Percentiles rank a stretch among this genome's conserved stretches.
Conservation (phyloP, 768 basidiomycete genomes). For the Cantharellus anzutake region DNA sequence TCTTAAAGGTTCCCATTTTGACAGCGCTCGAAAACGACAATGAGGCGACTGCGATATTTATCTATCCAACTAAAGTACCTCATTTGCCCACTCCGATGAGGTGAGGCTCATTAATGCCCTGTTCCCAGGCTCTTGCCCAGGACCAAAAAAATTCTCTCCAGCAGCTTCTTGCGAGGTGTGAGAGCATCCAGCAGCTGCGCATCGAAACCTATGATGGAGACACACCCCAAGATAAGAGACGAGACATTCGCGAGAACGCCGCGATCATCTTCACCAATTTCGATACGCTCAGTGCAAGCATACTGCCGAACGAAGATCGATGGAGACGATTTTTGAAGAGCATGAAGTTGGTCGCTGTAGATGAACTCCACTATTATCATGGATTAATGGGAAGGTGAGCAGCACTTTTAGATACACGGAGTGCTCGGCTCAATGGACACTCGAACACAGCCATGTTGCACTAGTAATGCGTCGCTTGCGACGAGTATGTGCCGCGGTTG, state of each 20-base stretch:
- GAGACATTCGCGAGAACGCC: slow-evolving; percentile 47
- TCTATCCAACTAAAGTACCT: slow-evolving; percentile 73
- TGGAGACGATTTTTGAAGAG: slow-evolving; percentile 74
- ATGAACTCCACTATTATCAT: slow-evolving; percentile 77
- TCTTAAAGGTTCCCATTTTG: slow-evolving; percentile 45
- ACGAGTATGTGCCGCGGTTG: slow-evolving; percentile 53
- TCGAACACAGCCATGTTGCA: slow-evolving; percentile 46
- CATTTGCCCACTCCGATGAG: not conserved
- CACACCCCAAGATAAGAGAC: slow-evolving; percentile 49
- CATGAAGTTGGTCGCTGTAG: slow-evolving; percentile 60
- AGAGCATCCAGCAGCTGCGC: slow-evolving; percentile 40
- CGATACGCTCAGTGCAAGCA: slow-evolving; percentile 71
- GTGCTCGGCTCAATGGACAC: not conserved
- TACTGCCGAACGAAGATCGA: slow-evolving; percentile 64
- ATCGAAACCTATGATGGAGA: slow-evolving; percentile 80
- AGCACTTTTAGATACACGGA: not conserved
- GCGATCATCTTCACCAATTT: slow-evolving; percentile 85
- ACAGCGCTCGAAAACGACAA: slow-evolving; percentile 41
- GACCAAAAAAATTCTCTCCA: slow-evolving; percentile 61
- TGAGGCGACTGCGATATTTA: slow-evolving; percentile 51
- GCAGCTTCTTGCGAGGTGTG: slow-evolving; percentile 39
- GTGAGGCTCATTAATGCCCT: not conserved
- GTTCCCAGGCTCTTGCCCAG: slow-evolving; percentile 59
- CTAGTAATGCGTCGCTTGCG: slow-evolving; percentile 59
- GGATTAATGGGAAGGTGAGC: slow-evolving; percentile 59